A percentile compares a stretch with the other conserved stretches of the same genome.
phyloP scores from a whole-genome alignment of 2,329 filamentous ascomycete genomes.

The Phyllosticta citribraziliensis region DNA sequence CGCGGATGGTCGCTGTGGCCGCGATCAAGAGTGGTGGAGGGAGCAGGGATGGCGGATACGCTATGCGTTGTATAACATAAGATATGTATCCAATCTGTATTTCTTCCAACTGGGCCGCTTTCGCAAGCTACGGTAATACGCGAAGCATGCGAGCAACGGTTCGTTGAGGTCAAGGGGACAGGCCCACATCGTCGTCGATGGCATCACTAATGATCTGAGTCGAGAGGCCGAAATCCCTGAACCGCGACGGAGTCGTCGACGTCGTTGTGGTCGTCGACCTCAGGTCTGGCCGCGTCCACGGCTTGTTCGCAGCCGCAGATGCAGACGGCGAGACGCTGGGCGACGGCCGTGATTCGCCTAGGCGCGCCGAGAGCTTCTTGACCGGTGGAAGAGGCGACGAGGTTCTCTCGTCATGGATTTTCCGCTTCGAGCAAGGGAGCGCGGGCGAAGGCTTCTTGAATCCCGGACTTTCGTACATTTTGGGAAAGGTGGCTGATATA shows the following conservation, averaged over 20 bases:
- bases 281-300: background rate
- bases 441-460: background rate
- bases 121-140: too few relatives aligned
- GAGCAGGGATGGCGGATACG: too few relatives aligned
- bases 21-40: too few relatives aligned
- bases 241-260: background rate
- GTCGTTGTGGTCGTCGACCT: background rate
- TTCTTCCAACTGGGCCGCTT: too few relatives aligned
- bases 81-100: too few relatives aligned
- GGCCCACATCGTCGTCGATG: background rate
- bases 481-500: background rate
- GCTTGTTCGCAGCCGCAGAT: background rate
- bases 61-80: too few relatives aligned
- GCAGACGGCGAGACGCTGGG: background rate
- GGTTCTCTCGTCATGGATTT: background rate
- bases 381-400: background rate
- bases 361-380: background rate
- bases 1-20: too few relatives aligned
- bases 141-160: background rate
- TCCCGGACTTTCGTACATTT: background rate
- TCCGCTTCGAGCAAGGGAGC: background rate
- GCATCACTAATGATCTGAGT: conserved; percentile 1
- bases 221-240: conserved; percentile 1
- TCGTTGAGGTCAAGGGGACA: background rate
- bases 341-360: background rate